Percentiles rank a stretch among this genome's conserved stretches.
phyloP scores from a whole-genome alignment of 139 green algal genomes.

The Coelastrella sp. region DNA sequence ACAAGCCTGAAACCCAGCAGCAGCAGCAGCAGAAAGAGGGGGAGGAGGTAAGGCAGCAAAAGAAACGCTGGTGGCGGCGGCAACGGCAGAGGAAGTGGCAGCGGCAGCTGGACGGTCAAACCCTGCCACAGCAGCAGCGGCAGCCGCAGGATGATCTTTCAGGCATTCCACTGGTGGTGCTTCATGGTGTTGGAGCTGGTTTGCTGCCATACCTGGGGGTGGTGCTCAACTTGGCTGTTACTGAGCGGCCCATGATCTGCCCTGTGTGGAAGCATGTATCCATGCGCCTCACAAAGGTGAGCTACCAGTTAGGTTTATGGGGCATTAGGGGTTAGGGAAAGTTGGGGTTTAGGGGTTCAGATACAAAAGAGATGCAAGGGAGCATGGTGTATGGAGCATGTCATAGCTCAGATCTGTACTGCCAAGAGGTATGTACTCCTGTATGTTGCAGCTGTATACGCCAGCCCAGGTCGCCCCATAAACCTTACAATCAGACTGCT shows the following conservation, averaged over 20 bases:
- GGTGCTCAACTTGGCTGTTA: constrained; percentile 15
- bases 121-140: neutral
- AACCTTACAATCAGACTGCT: too few relatives aligned
- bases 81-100: neutral
- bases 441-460: too few relatives aligned
- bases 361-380: too few relatives aligned
- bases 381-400: neutral
- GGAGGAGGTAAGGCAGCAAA: neutral
- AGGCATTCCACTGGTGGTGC: constrained; percentile 8
- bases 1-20: neutral
- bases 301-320: neutral
- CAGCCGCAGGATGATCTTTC: neutral
- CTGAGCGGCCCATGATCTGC: constrained; percentile 30
- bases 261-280: constrained; percentile 39
- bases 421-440: too few relatives aligned
- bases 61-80: neutral
- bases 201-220: constrained; percentile 44
- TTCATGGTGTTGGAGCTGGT: constrained; percentile 42
- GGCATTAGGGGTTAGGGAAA: too few relatives aligned
- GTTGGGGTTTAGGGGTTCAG: too few relatives aligned
- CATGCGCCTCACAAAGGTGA: constrained; percentile 24
- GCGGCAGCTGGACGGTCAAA: neutral
- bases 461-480: too few relatives aligned
- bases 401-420: neutral
- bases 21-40: neutral